phyloP scores from a whole-genome alignment of 257 asterid genomes.

The Gentiana dahurica region DNA sequence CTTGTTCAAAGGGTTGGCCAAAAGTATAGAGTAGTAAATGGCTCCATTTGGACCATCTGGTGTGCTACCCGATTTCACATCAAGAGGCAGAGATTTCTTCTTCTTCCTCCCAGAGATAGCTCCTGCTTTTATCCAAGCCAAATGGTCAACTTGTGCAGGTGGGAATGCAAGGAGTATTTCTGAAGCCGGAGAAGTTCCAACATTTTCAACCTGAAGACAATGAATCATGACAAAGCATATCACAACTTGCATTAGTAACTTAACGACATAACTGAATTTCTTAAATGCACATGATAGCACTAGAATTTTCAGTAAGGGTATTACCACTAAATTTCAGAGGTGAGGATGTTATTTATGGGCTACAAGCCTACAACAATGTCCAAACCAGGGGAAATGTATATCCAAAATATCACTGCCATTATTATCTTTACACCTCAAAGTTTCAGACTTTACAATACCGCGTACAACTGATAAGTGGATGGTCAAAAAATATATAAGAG shows the following conservation, averaged over 20 bases:
- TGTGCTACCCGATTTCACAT: conserved; percentile 42
- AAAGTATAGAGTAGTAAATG: conserved; percentile 46
- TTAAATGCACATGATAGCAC: neutral
- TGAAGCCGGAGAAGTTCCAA: conserved; percentile 52
- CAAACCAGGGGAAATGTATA: too few relatives aligned
- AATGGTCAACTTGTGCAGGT: conserved; percentile 58
- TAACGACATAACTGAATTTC: too few relatives aligned
- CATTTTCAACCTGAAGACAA: conserved; percentile 64
- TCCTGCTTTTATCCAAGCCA: conserved; percentile 79
- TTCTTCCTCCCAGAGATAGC: conserved; percentile 59
- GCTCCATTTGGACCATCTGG: conserved; percentile 71
- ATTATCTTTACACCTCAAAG: too few relatives aligned
- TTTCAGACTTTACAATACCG: too few relatives aligned
- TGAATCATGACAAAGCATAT: conserved; percentile 5
- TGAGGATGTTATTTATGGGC: too few relatives aligned
- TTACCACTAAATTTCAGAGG: too few relatives aligned
- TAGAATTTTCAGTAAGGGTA: neutral
- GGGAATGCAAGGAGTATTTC: conserved; percentile 72
- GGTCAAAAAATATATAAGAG: too few relatives aligned
- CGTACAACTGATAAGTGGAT: too few relatives aligned
- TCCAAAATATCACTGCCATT: too few relatives aligned
- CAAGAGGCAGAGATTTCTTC: conserved; percentile 68
- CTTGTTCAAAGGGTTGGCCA: conserved; percentile 47
- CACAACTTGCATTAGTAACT: neutral
- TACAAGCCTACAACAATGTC: too few relatives aligned